Conservation (phyloP, 1,284 basidiomycete genomes). For the Golubevia sp. region DNA sequence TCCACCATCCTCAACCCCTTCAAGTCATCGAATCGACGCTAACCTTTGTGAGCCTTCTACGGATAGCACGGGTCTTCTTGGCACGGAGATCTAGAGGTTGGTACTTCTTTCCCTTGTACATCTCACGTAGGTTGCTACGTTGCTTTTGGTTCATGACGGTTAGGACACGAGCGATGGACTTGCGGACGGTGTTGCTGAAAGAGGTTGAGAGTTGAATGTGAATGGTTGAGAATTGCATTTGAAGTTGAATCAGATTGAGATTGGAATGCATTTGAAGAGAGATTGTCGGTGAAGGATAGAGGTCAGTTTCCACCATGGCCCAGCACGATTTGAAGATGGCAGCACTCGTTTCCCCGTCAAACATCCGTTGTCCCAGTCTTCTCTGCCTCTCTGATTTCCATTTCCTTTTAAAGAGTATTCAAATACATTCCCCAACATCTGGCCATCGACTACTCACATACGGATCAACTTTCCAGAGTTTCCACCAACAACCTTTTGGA, state of each 20-base stretch:
- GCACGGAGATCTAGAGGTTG: slow-evolving; percentile 93
- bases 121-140: slow-evolving; percentile 93
- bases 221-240: too few relatives aligned
- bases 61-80: slow-evolving; percentile 99
- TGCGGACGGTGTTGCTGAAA: slow-evolving; percentile 90
- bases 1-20: neutral
- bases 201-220: too few relatives aligned
- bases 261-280: too few relatives aligned
- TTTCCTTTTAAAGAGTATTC: too few relatives aligned
- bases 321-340: too few relatives aligned
- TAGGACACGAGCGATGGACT: slow-evolving; percentile 96
- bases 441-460: slow-evolving; percentile 21
- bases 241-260: too few relatives aligned
- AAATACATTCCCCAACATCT: neutral
- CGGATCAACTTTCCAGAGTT: slow-evolving; percentile 54
- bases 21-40: slow-evolving; percentile 8
- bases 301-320: too few relatives aligned
- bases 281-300: too few relatives aligned
- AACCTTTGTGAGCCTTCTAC: slow-evolving; percentile 89
- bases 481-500: slow-evolving; percentile 61
- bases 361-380: neutral
- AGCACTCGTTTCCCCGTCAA: neutral
- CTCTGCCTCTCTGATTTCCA: neutral
- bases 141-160: slow-evolving; percentile 99
- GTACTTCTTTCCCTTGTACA: slow-evolving; percentile 98